phyloP scores from a whole-genome alignment of 805 yeast genomes.

The Pichia nakasei region DNA sequence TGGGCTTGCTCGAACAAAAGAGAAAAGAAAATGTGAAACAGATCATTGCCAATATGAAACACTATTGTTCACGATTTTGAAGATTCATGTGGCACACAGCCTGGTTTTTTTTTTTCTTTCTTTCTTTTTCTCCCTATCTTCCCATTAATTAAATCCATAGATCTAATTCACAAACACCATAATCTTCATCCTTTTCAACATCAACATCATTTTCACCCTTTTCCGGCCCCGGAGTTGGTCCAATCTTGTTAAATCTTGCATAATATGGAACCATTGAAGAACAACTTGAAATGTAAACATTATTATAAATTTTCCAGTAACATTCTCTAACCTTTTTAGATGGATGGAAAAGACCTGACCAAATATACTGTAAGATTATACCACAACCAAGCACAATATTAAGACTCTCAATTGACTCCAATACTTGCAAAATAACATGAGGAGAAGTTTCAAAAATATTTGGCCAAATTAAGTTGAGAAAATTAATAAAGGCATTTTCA shows the following conservation, averaged over 20 bases:
- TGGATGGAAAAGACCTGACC: conserved; percentile 91
- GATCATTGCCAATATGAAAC: background rate
- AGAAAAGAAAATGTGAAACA: background rate
- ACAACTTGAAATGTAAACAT: conserved; percentile 60
- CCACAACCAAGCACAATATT: conserved; percentile 73
- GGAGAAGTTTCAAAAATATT: conserved; percentile 93
- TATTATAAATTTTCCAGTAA: conserved; percentile 80
- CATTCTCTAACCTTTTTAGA: conserved; percentile 78
- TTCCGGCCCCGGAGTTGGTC: conserved; percentile 6
- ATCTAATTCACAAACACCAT: conserved; percentile 25
- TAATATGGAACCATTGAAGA: conserved; percentile 79
- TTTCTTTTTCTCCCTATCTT: no score
- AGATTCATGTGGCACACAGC: background rate
- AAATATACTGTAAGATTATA: conserved; percentile 57
- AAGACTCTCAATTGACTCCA: conserved; percentile 72
- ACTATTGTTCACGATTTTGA: no score
- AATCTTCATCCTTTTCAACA: conserved; percentile 11
- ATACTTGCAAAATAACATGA: conserved; percentile 76
- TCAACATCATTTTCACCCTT: conserved; percentile 6
- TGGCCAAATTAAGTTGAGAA: conserved; percentile 74
- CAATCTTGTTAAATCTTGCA: conserved; percentile 43
- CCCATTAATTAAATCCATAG: conserved; percentile 17
- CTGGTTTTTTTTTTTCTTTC: no score
- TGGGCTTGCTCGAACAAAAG: background rate
- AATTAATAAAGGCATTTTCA: conserved; percentile 79